These are phyloP conservation scores for Borovskyia barvae DNA, from an alignment of 208 protist genomes.

Conservation along the genomic window DNA sequence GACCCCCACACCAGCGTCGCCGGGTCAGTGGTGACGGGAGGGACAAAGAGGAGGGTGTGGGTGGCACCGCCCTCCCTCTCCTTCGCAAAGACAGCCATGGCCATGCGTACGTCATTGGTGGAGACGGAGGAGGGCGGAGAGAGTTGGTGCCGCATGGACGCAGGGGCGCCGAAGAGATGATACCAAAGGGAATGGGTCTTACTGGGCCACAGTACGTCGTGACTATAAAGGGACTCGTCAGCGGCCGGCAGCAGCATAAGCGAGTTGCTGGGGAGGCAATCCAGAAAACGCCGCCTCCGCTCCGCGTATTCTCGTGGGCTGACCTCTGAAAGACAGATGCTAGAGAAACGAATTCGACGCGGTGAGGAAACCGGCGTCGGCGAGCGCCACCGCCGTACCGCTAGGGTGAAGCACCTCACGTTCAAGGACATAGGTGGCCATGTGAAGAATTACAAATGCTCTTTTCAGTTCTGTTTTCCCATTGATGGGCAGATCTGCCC, in stretches of 20 bases:
- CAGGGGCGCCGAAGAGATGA: conserved; percentile 46
- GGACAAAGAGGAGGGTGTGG: conserved; percentile 31
- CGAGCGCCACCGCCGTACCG: too few relatives aligned
- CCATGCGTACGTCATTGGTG: conserved; percentile 21
- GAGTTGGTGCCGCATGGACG: conserved; percentile 25
- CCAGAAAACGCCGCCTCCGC: conserved; percentile 33
- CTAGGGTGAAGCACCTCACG: too few relatives aligned
- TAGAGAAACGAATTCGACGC: too few relatives aligned
- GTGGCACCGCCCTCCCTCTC: background rate
- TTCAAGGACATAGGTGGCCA: too few relatives aligned
- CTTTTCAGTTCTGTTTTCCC: too few relatives aligned
- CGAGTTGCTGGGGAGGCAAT: conserved; percentile 29
- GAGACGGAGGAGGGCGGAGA: conserved; percentile 7
- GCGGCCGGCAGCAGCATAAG: conserved; percentile 42
- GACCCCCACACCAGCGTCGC: conserved; percentile 28
- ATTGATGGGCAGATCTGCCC: too few relatives aligned
- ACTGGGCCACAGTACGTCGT: conserved; percentile 39
- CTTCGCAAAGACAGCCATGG: conserved; percentile 35
- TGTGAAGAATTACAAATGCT: too few relatives aligned
- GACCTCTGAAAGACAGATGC: too few relatives aligned
- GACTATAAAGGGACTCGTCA: conserved; percentile 20
- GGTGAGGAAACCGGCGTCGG: too few relatives aligned
- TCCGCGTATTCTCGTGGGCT: conserved; percentile 27
- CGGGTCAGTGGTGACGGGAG: conserved; percentile 16
- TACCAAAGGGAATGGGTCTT: conserved; percentile 48